Conservation (phyloP, 1,284 basidiomycete genomes). For the Ceratobasidium sp. region DNA sequence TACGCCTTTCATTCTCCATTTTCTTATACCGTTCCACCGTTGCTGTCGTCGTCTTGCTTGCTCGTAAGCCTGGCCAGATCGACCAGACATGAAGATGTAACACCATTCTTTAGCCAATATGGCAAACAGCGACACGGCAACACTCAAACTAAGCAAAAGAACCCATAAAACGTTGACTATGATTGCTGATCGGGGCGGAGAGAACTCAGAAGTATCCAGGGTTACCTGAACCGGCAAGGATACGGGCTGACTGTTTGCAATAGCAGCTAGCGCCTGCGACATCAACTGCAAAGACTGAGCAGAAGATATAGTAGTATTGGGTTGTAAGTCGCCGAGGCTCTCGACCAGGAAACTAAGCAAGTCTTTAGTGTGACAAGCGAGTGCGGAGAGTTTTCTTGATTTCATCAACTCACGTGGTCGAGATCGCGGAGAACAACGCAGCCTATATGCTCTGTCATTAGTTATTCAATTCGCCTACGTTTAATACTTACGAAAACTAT, state of each 20-base stretch:
- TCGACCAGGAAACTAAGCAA: neutral
- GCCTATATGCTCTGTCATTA: too few species aligned
- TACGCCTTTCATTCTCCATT: constrained; percentile 4
- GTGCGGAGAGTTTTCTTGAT: neutral
- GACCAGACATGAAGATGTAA: neutral
- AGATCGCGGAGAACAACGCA: constrained; percentile 19
- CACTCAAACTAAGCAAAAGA: neutral
- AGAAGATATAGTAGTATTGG: neutral
- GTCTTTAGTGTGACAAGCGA: too few species aligned
- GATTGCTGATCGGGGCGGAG: neutral
- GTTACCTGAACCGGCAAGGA: neutral
- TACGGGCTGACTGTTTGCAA: neutral
- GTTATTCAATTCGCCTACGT: too few species aligned
- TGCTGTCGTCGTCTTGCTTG: constrained; percentile 14
- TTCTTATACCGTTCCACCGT: neutral
- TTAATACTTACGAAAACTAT: constrained; percentile 3
- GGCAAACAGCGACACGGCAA: neutral
- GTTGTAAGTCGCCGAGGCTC: constrained; percentile 10
- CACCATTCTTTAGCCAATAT: constrained; percentile 9
- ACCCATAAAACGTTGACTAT: constrained; percentile 24
- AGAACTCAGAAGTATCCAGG: neutral
- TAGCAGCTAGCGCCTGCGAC: neutral
- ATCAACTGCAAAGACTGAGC: neutral
- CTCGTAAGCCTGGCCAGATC: neutral
- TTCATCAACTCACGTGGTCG: neutral